Base-by-base conservation (phyloP, 768 basidiomycete species). In the Suillus paluster region DNA sequence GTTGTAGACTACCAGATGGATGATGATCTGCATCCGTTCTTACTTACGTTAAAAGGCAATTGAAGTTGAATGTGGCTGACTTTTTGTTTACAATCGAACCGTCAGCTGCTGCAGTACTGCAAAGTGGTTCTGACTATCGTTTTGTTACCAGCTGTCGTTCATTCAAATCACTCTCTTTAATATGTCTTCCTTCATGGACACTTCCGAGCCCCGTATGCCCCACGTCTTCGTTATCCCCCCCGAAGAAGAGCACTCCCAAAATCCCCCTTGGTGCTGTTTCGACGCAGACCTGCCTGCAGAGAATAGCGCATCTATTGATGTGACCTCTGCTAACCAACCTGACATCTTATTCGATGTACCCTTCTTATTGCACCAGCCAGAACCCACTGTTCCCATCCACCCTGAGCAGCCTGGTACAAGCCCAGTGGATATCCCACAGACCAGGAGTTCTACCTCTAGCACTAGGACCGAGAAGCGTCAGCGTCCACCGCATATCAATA, bases 161-260 rank as follows among this genome's bases (percentile, higher is more conserved):
- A 36, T 65, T 62, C 38, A 61, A 63, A 39, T 48, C 55, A 19
- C 44, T 53, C 11, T 23, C 53, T 3, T 58, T 38, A 10, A n/a
- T 57, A 63, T 30, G 30, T 30, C 30, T 30, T 30, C 30, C 30
- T 17, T 46, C 63, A 17, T 8, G 19, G 27, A 58, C 27, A 53
- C 54, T 48, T 50, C 64, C 19, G 25, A n/a, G n/a, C n/a, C 56
- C 21, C 73, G 62, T 9, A 63, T 83, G 75, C 85, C 85, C 25
- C 78, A 81, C 59, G 84, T 87, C 61, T 84, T 84, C 62, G 79
- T 87, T 30, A 71, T 82, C 41, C 86, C 86, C 17, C 86, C 86
- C 23, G 85, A 83, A 67, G 86, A 88, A 71, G 86, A 87, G 53
- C 74, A 75, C 21, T 69, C 59, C 62, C 69, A 80, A 21, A 75